Base-by-base conservation (phyloP, 2,329 filamentous ascomycete species). In the Pestalotiopsis sp. region DNA sequence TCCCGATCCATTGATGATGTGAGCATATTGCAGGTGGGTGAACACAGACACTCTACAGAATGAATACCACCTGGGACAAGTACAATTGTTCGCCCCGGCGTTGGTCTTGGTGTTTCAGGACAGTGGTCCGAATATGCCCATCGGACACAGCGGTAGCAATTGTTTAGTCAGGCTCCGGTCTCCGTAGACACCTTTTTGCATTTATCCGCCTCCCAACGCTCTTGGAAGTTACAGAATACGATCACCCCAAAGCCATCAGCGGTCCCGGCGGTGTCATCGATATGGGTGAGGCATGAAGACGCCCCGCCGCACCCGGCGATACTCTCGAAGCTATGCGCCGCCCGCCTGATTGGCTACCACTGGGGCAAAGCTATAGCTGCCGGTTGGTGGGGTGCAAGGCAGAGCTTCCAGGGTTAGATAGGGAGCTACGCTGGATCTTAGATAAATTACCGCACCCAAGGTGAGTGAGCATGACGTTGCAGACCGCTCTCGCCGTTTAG, bases 321-420 rank as follows among this genome's bases (percentile, higher is more conserved):
- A 52, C 64, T 38, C 64, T 38, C 31, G 25, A 59, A 38, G 49
- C 49, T 66, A 59, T 66, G 64, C 64, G 56, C 56, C n/a, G 64
- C 25, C 13, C 38, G 20, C 64, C 14, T 66, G 64, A 66, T 66
- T 66, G 64, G 64, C 52, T 61, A 12, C 17, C 27, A n/a, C 45
- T 49, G 20, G 23, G 9, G 14, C 23, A 27, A n/a, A 57, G 45
- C 41, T 57, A 56, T 56, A 64, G 36, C n/a, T 25, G 49, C 20
- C 45, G 41, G 17, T 65, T 31, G 63, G 63, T 45, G 63, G 63
- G 63, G 63, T 57, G 41, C 39, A 31, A 63, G 61, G 39, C 63
- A 57, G 63, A 65, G 63, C 63, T 65, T 65, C 17, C 63, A 57
- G 63, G 49, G 63, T 41, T 65, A 52, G 63, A 56, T 45, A 65